Evolutionary conservation across 208 protist species (phyloP).

Genomic region (Trypanosoma lewisi): DNA sequence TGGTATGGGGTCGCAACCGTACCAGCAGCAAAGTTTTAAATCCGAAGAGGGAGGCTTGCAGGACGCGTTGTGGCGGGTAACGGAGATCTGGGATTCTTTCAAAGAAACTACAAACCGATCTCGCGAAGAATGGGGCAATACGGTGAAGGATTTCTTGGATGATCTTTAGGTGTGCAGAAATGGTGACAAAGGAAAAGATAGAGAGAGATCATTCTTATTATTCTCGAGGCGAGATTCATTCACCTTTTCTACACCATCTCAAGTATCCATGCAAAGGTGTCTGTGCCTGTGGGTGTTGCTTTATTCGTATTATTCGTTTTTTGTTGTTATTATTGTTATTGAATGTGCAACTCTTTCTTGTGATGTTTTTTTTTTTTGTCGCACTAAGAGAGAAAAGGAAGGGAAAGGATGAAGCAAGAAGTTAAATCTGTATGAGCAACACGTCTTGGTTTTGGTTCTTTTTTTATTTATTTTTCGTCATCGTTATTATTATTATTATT

Average conservation of each 20-base stretch:
- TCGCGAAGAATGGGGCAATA: constrained; percentile 41
- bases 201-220: background rate
- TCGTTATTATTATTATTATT: constrained; percentile 14
- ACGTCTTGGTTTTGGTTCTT: background rate
- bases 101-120: constrained; percentile 43
- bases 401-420: background rate
- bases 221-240: background rate
- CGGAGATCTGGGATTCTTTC: constrained; percentile 47
- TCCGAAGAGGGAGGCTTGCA: constrained; percentile 15
- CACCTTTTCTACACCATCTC: background rate
- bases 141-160: constrained; percentile 62
- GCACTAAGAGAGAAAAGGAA: background rate
- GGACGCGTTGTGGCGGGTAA: constrained; percentile 60
- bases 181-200: background rate
- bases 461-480: constrained; percentile 1
- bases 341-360: too few relatives aligned
- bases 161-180: constrained; percentile 31
- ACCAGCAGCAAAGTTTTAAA: constrained; percentile 31
- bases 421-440: background rate
- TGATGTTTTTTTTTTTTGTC: too few relatives aligned
- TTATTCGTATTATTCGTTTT: too few relatives aligned
- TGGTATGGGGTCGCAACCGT: constrained; percentile 57
- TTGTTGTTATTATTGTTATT: background rate
- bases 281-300: background rate
- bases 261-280: background rate